These are phyloP conservation scores for Phlyctochytrium bullatum DNA, from an alignment of 192 early-diverging fungal genomes.

Conservation along the genomic window DNA sequence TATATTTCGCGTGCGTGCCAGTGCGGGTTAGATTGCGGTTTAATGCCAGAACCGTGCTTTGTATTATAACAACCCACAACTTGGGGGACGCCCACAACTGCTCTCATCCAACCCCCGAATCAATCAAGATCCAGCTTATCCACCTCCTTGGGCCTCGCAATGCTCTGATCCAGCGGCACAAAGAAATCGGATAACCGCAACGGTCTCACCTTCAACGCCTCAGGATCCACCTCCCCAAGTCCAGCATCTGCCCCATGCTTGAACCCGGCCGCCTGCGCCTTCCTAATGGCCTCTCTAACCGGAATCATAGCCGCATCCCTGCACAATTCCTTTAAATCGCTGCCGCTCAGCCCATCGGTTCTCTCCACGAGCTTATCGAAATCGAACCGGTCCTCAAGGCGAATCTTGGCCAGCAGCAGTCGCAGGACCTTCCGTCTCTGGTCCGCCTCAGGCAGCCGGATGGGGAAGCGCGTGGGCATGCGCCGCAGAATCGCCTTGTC, in stretches of 20 bases:
- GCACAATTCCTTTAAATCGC: constrained; percentile 97
- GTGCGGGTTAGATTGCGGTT: too few relatives aligned
- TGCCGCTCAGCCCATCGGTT: constrained; percentile 85
- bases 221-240: constrained; percentile 1
- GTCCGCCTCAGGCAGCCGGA: constrained; percentile 75
- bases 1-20: too few relatives aligned
- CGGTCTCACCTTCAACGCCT: constrained; percentile 32
- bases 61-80: too few relatives aligned
- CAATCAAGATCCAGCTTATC: too few relatives aligned
- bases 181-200: constrained; percentile 37
- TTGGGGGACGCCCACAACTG: too few relatives aligned
- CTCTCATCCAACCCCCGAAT: too few relatives aligned
- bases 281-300: constrained; percentile 59
- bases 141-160: too few relatives aligned
- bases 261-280: neutral
- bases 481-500: constrained; percentile 93
- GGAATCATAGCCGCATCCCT: constrained; percentile 96
- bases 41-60: too few relatives aligned
- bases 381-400: constrained; percentile 58
- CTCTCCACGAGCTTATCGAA: constrained; percentile 68
- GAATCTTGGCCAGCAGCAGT: constrained; percentile 67
- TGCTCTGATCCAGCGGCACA: neutral
- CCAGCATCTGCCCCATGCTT: neutral
- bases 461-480: constrained; percentile 95
- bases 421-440: constrained; percentile 83